Base-by-base conservation (phyloP, 2,329 filamentous ascomycete genomes). In the Purpureocillium lavendulum region DNA sequence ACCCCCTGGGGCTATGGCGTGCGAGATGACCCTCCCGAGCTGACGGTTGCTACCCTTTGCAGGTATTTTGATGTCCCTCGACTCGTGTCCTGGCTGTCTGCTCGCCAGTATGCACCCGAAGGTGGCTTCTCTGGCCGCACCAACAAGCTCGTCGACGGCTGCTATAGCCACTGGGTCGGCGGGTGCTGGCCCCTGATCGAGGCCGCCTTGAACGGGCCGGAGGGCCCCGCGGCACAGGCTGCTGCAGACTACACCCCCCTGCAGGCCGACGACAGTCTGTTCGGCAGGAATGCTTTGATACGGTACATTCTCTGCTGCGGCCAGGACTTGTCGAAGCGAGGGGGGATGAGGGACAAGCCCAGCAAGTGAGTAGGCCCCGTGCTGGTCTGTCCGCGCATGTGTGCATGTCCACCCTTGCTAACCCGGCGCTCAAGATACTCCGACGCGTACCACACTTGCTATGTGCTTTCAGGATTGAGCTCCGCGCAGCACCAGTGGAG, bases 91-190 rank as follows among this genome's bases (percentile, higher is more conserved):
- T 98, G 92, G 88, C 76, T 98, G 30, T 90, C 87, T 7, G 80
- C 86, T 33, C 82, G 88, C 43, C 92, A 98, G 61, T 85, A 90
- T 59, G 80, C 81, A 24, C 92, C 90, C 4, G 92, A 97, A 60
- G 89, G 89, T 47, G 92, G 92, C 29, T 89, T 95, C 56, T 84
- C 87, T 31, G 92, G 92, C 45, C 83, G 92, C 50, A 95, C 90
- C 21, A 97, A 97, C 71, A 98, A 98, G 66, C 74, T 98, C 26
- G 92, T 97, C 26, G 92, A 98, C 61, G 92, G 90, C 34, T 98
- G 92, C 66, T 98, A 98, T 67, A 94, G 87, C 58, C 90, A 96
- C 63, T 98, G 92, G 92, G 84, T 95, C 28, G 92, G 92, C 40
- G 85, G 84, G 40, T 97, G 89, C 66, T 98, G 89, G 87, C 83